Evolutionary conservation across 2,329 filamentous ascomycete genomes (phyloP), one percentile per base, ranked within the genome.

Genomic region (Penicillium sp.): DNA sequence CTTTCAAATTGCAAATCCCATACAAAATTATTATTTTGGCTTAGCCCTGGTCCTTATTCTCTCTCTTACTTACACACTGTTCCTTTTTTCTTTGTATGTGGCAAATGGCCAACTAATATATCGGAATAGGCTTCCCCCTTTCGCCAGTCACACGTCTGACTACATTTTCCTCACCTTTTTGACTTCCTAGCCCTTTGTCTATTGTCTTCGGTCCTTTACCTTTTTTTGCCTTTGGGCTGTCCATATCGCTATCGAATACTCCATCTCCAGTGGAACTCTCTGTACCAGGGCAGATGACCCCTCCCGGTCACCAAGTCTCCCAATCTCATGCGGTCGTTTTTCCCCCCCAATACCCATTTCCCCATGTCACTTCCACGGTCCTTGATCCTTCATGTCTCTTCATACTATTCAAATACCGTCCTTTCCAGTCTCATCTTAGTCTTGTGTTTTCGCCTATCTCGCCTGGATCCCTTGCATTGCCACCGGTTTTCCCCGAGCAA

Each of bases 51-150:
- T 27, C 24, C 24, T 63, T 51, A 27, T 27, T 27, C 24, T 27
- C 24, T 27, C 24, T 27, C 24, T 8, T 27, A 27, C 49, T 52
- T 55, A 51, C 55, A 46, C 60, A 52, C 52, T 50, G 34, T 4
- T n/a, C 14, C n/a, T 52, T 24, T 40, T 24, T 14, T 9, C 52
- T 56, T 45, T 57, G 59, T 59, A 62, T 43, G 61, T 62, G 62
- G 61, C 62, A 57, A 62, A 64, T 51, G n/a, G 52, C 50, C 57
- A 62, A 64, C 43, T 27, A 27, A 49, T 29, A n/a, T n/a, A 60
- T 58, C 42, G 43, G 45, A 57, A 42, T n/a, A 36, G n/a, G 11
- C 7, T n/a, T n/a, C 34, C 34, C 34, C 34, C 34, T 36, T 36
- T 36, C 34, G 7, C 34, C 13, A 34, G 11, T 34, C 32, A 36